phyloP scores from a whole-genome alignment of 1,139 yeast species.

The Geotrichum fermentans region DNA sequence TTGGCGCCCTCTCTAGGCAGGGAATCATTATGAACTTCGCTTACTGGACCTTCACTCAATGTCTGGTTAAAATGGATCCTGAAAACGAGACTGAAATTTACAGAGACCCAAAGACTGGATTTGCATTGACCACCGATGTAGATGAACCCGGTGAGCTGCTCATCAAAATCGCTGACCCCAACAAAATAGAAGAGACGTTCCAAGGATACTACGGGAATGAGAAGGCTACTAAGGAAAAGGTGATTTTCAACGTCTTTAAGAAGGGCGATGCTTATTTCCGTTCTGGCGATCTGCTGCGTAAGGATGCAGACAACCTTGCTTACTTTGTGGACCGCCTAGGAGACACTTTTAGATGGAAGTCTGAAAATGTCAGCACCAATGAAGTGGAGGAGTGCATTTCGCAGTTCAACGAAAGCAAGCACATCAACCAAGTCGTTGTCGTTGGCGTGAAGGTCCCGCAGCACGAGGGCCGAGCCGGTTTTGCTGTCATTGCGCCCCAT shows the following conservation, averaged over 20 bases:
- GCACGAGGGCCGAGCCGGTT: constrained; percentile 95
- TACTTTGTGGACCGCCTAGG: constrained; percentile 92
- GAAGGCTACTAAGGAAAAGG: constrained; percentile 71
- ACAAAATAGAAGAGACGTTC: constrained; percentile 48
- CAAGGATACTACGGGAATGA: constrained; percentile 87
- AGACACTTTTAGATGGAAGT: constrained; percentile 95
- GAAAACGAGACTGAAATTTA: constrained; percentile 69
- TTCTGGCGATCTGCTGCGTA: constrained; percentile 75
- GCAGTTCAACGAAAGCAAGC: constrained; percentile 35
- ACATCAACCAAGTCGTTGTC: constrained; percentile 66
- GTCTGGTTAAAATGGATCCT: constrained; percentile 56
- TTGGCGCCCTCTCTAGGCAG: constrained; percentile 85
- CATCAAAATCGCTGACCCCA: constrained; percentile 65
- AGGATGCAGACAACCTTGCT: constrained; percentile 64
- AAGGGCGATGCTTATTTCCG: constrained; percentile 92
- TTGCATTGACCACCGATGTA: constrained; percentile 46
- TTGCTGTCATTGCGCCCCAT: constrained; percentile 63
- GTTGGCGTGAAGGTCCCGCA: constrained; percentile 85
- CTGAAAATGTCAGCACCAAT: constrained; percentile 90
- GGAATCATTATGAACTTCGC: constrained; percentile 43
- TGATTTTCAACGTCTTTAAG: constrained; percentile 64
- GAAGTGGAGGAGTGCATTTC: constrained; percentile 80
- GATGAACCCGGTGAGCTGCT: constrained; percentile 85
- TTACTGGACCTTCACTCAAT: constrained; percentile 39
- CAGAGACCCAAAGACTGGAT: constrained; percentile 67